Evolutionary conservation across 1,284 basidiomycete genomes (phyloP), one percentile per base, ranked within the genome.

Genomic region (Apiotrichum brassicae): DNA sequence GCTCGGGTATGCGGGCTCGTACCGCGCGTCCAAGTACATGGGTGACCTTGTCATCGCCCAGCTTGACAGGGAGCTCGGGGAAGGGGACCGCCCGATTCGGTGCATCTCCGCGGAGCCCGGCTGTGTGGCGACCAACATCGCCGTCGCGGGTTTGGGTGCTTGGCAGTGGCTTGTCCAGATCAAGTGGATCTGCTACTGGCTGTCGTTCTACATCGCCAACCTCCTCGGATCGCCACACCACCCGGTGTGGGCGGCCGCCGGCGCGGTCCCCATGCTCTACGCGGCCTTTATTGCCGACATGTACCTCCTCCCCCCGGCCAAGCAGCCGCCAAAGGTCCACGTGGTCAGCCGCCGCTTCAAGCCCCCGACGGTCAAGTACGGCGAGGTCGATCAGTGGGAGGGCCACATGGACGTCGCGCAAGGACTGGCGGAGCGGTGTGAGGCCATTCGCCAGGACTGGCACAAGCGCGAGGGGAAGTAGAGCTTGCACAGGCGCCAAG

Each of bases 11-110:
- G 60, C 68, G 20, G 76, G 80, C 47, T 80, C 85, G 0, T 94
- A 93, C 65, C 80, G 86, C 56, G 78, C 77, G 8, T 79, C 82
- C 11, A 93, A 93, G 70, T 90, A 86, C 66, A 82, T 90, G 68
- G 82, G 82, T 16, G 87, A 91, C 60, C 70, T 91, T 32, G 75
- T 91, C 43, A 77, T 79, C 4, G 73, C 79, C 1, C 72, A 78
- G 46, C 76, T 93, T 32, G 84, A 76, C 54, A n/a, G 22, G n/a
- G 62, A 65, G 35, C 61, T 67, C 25, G 59, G 84, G 54, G 64
- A 24, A 73, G 75, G 3, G 53, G 71, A 56, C 9, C 58, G 66
- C 26, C 48, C 56, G 30, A 50, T 75, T 7, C 78, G 84, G 46
- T 85, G 89, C 62, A 74, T 88, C 48, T 70, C 82, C 38, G 78